Evolutionary conservation across 768 basidiomycete species (phyloP), one percentile per base, ranked within the genome.

Genomic region (Coprinopsis cinerea): DNA sequence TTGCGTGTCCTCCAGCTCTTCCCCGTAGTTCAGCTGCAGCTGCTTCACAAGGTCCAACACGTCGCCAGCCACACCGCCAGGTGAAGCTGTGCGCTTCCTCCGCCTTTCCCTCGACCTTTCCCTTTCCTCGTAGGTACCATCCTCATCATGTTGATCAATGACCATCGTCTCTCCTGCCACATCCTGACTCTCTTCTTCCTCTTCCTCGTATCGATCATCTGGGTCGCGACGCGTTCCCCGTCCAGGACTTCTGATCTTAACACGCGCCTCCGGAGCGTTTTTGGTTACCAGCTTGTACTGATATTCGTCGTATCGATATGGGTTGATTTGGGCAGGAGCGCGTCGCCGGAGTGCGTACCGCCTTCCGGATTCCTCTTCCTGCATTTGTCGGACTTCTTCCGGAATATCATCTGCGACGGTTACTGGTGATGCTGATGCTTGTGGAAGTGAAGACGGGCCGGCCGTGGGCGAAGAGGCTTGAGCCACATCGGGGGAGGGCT

Each of bases 151-250:
- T 27, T 41, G 25, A 32, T 43, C 40, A 17, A n/a, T 20, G 13
- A 49, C 27, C 23, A 49, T 18, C 11, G 48, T 27, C 28, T 17
- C 44, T 17, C 28, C 44, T 10, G 6, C 25, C 2, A 15, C 24
- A 20, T 42, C 26, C 40, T 49, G 48, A 15, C 25, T 28, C 9
- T 43, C 48, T 27, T 48, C 47, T 24, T 40, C 47, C 17, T 23
- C 26, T 13, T 49, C 48, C 10, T 34, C 39, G 11, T 34, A 26
- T 5, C 18, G 24, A 20, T 42, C 48, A 3, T 30, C 39, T 4
- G 6, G 23, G 9, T 30, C 22, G 2, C 14, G 48, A 9, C 17
- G 39, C 13, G 14, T 2, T 2, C 28, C 7, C 15, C 20, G 18
- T 4, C 23, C 24, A 2, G 37, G 48, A 27, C 25, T 37, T 13